Percentiles rank a stretch among this genome's conserved stretches.
phyloP scores from a whole-genome alignment of 2,329 filamentous ascomycete genomes.

The Calonectria crousiana region DNA sequence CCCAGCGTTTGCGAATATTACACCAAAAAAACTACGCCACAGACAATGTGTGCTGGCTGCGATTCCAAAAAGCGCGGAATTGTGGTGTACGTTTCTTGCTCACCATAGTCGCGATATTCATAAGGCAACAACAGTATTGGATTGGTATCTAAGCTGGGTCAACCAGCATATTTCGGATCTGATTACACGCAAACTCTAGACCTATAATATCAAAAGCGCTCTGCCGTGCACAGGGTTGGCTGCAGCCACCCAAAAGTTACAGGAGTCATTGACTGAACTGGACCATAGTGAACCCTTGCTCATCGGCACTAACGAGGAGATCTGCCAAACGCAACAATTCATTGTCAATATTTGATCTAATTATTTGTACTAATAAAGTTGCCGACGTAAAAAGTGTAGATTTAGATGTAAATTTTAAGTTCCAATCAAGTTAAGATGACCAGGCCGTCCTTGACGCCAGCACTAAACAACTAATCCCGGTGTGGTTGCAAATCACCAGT shows the following conservation, averaged over 20 bases:
- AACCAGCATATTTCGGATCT: too few species aligned
- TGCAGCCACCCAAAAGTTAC: too few species aligned
- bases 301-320: not conserved
- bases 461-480: too few species aligned
- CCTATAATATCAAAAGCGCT: too few species aligned
- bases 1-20: not conserved
- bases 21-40: not conserved
- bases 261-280: too few species aligned
- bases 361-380: not conserved
- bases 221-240: too few species aligned
- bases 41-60: not conserved
- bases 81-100: not conserved
- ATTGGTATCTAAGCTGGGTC: not conserved
- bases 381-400: not conserved
- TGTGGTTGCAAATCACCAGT: not conserved
- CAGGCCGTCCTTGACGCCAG: not conserved
- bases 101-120: not conserved
- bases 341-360: not conserved
- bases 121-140: too few species aligned
- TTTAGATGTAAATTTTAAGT: not conserved
- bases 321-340: not conserved
- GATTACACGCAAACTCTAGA: too few species aligned
- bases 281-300: not conserved
- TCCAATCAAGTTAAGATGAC: not conserved
- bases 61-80: not conserved